These are phyloP conservation scores for Ophiosphaerella herpotricha DNA, from an alignment of 2,329 filamentous ascomycete genomes.

Conservation along the genomic window DNA sequence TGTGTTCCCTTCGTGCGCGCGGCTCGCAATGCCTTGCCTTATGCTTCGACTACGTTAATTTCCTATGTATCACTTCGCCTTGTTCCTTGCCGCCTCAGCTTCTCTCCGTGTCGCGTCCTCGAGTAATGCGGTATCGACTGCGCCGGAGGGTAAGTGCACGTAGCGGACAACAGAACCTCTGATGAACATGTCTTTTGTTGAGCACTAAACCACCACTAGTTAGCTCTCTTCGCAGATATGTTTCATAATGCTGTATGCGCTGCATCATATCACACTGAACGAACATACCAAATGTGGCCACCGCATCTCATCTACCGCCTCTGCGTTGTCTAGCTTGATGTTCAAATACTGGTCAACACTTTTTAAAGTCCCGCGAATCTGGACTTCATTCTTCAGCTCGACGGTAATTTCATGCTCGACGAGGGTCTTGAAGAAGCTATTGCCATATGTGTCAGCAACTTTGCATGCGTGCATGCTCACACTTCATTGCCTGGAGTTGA, in stretches of 20 bases:
- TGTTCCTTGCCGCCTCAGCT: conserved; percentile 43
- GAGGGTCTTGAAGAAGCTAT: conserved; percentile 91
- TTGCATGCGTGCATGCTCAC: background rate
- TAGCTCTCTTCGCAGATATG: background rate
- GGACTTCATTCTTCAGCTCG: conserved; percentile 99
- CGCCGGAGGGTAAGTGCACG: conserved; percentile 80
- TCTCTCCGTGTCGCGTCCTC: conserved; percentile 74
- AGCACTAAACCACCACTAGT: conserved; percentile 54
- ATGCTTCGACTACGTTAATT: background rate
- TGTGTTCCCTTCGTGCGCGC: no score
- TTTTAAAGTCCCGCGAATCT: conserved; percentile 92
- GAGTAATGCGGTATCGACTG: conserved; percentile 82
- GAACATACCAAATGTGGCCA: conserved; percentile 82
- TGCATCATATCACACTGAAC: background rate
- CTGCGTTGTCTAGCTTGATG: conserved; percentile 96
- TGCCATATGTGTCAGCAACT: conserved; percentile 2
- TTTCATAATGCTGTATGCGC: no score
- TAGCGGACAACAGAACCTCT: conserved; percentile 91
- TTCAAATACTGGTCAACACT: conserved; percentile 99
- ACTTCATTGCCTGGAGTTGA: background rate
- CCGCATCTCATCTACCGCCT: conserved; percentile 88
- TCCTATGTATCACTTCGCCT: conserved; percentile 38
- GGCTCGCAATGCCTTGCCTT: background rate
- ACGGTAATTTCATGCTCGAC: conserved; percentile 97
- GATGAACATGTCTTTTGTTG: conserved; percentile 96